Percentiles rank a stretch among this genome's conserved stretches.
Conservation (phyloP, 345 rosid species). For the Syzygium jambos region DNA sequence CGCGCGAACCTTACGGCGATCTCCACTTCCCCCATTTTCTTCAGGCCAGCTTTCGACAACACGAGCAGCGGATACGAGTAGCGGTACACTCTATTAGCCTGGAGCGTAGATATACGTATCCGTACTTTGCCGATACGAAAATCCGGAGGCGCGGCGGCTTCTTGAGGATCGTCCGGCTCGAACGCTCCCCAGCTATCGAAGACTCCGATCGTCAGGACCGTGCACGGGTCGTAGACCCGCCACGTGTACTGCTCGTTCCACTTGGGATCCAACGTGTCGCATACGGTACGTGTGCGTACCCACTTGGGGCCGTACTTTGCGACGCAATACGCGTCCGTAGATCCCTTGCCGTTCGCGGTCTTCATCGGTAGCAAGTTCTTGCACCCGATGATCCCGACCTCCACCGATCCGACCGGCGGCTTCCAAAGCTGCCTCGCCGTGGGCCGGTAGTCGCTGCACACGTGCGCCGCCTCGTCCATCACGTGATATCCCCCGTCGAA, state of each 20-base stretch:
- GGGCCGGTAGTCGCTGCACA: conserved; percentile 80
- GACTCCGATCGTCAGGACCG: conserved; percentile 67
- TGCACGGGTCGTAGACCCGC: conserved; percentile 82
- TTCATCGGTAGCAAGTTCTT: conserved; percentile 76
- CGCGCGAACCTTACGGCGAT: conserved; percentile 68
- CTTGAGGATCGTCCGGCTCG: conserved; percentile 27
- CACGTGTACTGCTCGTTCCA: conserved; percentile 97
- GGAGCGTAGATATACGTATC: conserved; percentile 64
- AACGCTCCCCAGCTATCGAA: conserved; percentile 58
- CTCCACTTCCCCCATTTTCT: conserved; percentile 70
- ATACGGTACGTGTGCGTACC: conserved; percentile 80
- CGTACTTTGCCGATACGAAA: conserved; percentile 61
- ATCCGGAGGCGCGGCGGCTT: conserved; percentile 52
- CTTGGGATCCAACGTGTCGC: conserved; percentile 64
- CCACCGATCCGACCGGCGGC: conserved; percentile 68
- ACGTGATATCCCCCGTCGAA: conserved; percentile 96
- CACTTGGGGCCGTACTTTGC: conserved; percentile 87
- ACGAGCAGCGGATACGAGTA: conserved; percentile 52
- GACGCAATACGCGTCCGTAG: conserved; percentile 74
- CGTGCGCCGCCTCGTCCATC: conserved; percentile 84
- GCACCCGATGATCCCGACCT: conserved; percentile 77
- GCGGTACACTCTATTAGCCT: conserved; percentile 56
- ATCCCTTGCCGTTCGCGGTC: conserved; percentile 45
- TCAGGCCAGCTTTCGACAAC: conserved; percentile 46
- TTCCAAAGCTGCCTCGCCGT: conserved; percentile 93